phyloP scores from a whole-genome alignment of 768 basidiomycete genomes.

The Naganishia onofrii region DNA sequence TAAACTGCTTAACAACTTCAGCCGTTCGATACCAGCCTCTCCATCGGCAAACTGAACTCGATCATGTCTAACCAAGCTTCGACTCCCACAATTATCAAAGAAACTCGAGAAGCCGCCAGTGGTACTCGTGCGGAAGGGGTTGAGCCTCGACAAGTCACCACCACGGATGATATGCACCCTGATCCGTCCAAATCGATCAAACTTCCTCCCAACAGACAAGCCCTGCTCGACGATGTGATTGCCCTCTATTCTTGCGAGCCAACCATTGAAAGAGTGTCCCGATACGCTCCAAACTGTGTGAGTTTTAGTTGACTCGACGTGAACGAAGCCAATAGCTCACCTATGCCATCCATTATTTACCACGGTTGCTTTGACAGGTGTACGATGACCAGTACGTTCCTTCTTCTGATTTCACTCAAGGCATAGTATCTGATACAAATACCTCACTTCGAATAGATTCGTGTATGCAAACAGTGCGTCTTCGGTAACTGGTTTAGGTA shows the following conservation, averaged over 20 bases:
- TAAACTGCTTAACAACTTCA: too few relatives aligned
- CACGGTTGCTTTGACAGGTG: not conserved
- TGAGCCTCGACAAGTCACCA: conserved; percentile 53
- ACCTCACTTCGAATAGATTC: conserved; percentile 28
- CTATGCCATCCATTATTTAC: too few relatives aligned
- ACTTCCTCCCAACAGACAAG: conserved; percentile 54
- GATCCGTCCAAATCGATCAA: conserved; percentile 53
- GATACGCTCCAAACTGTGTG: conserved; percentile 47
- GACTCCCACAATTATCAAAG: conserved; percentile 41
- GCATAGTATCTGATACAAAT: not conserved
- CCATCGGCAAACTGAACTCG: not conserved
- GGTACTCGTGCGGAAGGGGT: conserved; percentile 53
- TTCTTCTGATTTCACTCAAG: not conserved
- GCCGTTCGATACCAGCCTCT: too few relatives aligned
- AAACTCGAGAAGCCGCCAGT: conserved; percentile 43
- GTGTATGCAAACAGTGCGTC: conserved; percentile 51
- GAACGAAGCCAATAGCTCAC: not conserved
- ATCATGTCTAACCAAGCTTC: conserved; percentile 31
- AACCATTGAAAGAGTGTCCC: conserved; percentile 53
- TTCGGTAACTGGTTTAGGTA: too few relatives aligned
- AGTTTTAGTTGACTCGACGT: not conserved
- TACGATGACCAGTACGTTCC: conserved; percentile 48
- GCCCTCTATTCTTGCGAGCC: conserved; percentile 55
- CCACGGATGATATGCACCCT: conserved; percentile 49
- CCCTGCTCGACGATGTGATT: conserved; percentile 55